A percentile compares a stretch with the other conserved stretches of the same genome.
Conservation (phyloP, 2,329 filamentous ascomycete genomes). For the Proliferodiscus dingleyae region DNA sequence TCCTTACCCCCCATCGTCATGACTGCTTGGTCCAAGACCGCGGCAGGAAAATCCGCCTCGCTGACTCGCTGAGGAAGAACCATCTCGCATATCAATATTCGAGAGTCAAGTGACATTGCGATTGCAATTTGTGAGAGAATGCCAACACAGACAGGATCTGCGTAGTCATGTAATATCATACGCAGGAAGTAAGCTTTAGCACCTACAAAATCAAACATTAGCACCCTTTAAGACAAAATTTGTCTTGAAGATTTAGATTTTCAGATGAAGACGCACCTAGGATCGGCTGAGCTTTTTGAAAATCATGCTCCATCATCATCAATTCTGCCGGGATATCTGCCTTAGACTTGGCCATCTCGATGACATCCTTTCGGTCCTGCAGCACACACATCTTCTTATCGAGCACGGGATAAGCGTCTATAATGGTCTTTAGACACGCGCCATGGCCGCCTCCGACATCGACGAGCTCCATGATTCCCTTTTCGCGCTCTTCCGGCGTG, state of each 20-base stretch:
- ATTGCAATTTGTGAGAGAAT: constrained; percentile 30
- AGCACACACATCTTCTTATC: constrained; percentile 23
- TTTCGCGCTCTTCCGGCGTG: constrained; percentile 17
- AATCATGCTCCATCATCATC: constrained; percentile 27
- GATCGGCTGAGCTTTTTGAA: constrained; percentile 25
- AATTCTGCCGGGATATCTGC: constrained; percentile 19
- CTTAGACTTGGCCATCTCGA: constrained; percentile 22
- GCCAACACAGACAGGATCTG: constrained; percentile 26
- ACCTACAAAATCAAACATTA: not conserved
- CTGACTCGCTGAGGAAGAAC: constrained; percentile 32
- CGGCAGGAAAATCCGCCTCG: constrained; percentile 23
- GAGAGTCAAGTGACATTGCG: constrained; percentile 22
- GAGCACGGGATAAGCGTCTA: constrained; percentile 27
- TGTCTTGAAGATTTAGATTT: no score
- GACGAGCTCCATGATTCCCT: constrained; percentile 25
- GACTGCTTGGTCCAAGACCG: constrained; percentile 27
- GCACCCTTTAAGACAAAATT: no score
- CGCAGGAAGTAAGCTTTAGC: constrained; percentile 29
- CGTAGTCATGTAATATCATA: constrained; percentile 33
- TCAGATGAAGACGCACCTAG: no score
- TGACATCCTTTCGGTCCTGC: constrained; percentile 28
- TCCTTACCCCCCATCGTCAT: constrained; percentile 33
- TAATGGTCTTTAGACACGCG: constrained; percentile 28
- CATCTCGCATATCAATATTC: constrained; percentile 34
- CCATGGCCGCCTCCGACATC: constrained; percentile 33